Base-by-base conservation (phyloP, 768 basidiomycete genomes). In the Amanita fuliginea region DNA sequence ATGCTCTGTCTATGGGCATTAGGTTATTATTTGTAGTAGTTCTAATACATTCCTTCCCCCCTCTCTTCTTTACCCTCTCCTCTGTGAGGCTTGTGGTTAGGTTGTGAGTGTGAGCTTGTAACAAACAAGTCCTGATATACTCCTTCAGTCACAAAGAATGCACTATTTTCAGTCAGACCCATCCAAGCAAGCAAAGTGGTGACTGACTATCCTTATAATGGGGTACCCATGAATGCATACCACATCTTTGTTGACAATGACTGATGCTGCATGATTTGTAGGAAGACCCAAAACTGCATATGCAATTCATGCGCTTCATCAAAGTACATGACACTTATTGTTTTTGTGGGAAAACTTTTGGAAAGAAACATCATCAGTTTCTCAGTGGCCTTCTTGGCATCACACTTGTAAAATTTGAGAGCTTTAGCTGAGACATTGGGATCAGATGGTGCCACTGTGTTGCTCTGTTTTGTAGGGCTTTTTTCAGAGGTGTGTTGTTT, bases 271-370 rank as follows among this genome's bases (percentile, higher is more conserved):
- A 54, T 28, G 40, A 56, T 35, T 47, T 51, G 55, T 28, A 52
- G 24, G 33, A 56, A 39, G 30, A 52, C 33, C 51, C 53, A 56
- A 36, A 46, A 52, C 19, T 19, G 35, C 9, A n/a, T 2, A 18
- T 22, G 11, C 14, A 57, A 52, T 21, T 50, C 53, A 2, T 52
- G 35, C n/a, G 55, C 57, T 42, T 56, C 55, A 28, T 57, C 57
- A 32, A 57, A 51, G 37, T 54, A 56, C n/a, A 46, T 53, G 21
- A 57, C 28, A 30, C 28, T 44, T n/a, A 56, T 16, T 13, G 1
- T 2, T 24, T 13, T 19, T 6, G 1, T 8, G 6, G 14, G 24
- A 39, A 32, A 28, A 8, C 30, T n/a, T 34, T 34, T 2, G 33
- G 50, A 30, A 41, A 41, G 18, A 41, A 41, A 41, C 24, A 24